These are phyloP conservation scores for Dothistroma septosporum DNA, from an alignment of 2,329 filamentous ascomycete genomes.

Conservation along the genomic window DNA sequence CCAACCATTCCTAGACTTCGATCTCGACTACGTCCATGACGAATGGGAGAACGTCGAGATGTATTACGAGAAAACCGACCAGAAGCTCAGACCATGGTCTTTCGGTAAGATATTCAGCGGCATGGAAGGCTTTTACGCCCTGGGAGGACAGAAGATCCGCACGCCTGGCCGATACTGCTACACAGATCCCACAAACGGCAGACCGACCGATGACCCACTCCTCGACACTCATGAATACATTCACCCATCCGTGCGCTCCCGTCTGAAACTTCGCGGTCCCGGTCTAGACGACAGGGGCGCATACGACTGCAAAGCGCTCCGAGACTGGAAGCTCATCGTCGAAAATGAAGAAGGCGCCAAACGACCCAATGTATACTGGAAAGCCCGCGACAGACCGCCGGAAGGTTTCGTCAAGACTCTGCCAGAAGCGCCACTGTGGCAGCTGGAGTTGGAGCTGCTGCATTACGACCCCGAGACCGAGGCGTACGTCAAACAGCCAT, in stretches of 20 bases:
- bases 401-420: constrained; percentile 38
- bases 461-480: constrained; percentile 42
- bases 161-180: constrained; percentile 47
- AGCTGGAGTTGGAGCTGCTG: constrained; percentile 42
- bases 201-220: constrained; percentile 42
- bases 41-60: constrained; percentile 43
- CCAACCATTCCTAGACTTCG: constrained; percentile 46
- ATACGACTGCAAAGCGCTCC: constrained; percentile 44
- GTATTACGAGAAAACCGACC: constrained; percentile 42
- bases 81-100: constrained; percentile 45
- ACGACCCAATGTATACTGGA: constrained; percentile 43
- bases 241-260: constrained; percentile 47
- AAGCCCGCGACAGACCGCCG: constrained; percentile 34
- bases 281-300: constrained; percentile 43
- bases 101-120: constrained; percentile 48
- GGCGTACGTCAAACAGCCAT: constrained; percentile 35
- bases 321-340: constrained; percentile 47
- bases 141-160: constrained; percentile 44
- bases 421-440: constrained; percentile 45
- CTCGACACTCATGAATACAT: constrained; percentile 51
- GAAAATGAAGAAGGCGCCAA: constrained; percentile 37
- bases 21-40: constrained; percentile 46
- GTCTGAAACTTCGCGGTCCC: constrained; percentile 44
- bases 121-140: constrained; percentile 44
- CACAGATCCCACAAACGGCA: constrained; percentile 43